Evolutionary conservation across 257 asterid genomes (phyloP).

Genomic region (Fraxinus excelsior): DNA sequence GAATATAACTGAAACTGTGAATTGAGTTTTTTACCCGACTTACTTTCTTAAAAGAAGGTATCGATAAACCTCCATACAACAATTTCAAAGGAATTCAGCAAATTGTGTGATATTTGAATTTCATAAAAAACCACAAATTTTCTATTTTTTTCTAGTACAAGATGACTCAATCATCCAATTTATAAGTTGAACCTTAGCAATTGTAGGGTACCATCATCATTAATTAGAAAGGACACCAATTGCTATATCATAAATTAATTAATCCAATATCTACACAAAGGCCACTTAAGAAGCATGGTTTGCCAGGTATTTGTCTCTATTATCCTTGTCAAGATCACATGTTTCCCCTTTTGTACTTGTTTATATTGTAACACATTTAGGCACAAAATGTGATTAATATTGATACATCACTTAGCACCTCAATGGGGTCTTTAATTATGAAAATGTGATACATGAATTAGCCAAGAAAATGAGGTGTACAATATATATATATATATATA

Average conservation of each 20-base stretch:
- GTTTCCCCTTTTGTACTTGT: slow-evolving; percentile 24
- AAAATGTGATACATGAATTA: too few species aligned
- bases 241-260: too few species aligned
- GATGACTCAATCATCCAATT: background rate
- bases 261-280: background rate
- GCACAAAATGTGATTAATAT: slow-evolving; percentile 8
- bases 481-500: too few species aligned
- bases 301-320: slow-evolving; percentile 31
- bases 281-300: slow-evolving; percentile 17
- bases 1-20: too few species aligned
- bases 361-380: background rate
- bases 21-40: too few species aligned
- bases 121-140: too few species aligned
- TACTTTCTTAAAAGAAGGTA: too few species aligned
- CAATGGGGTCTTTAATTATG: background rate
- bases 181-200: background rate
- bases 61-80: background rate
- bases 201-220: background rate
- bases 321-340: slow-evolving; percentile 29
- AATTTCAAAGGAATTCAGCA: background rate
- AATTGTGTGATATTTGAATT: background rate
- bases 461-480: background rate
- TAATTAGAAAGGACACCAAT: background rate
- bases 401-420: slow-evolving; percentile 27
- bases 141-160: background rate